These are phyloP conservation scores for Trametes meyenii DNA, from an alignment of 768 basidiomycete genomes.

Conservation along the genomic window DNA sequence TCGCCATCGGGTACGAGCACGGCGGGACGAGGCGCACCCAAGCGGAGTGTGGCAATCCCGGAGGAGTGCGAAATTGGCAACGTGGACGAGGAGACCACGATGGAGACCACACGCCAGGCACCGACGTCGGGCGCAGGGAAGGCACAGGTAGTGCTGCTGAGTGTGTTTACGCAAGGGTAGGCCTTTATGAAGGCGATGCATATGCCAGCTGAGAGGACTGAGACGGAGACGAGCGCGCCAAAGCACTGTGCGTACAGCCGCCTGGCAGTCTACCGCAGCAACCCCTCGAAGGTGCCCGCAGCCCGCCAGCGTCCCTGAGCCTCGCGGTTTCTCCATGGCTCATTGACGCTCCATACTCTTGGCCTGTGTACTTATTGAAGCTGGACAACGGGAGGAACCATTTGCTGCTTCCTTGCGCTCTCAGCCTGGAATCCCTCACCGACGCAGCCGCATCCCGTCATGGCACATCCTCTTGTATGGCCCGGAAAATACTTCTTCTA, in stretches of 20 bases:
- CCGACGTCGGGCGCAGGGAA: constrained; percentile 30
- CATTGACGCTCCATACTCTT: too few species aligned
- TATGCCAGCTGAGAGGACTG: constrained; percentile 29
- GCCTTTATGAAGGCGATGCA: constrained; percentile 28
- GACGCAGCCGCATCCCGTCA: not conserved
- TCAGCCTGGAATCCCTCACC: too few species aligned
- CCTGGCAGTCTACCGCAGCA: constrained; percentile 1
- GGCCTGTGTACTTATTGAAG: too few species aligned
- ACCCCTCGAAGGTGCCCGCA: too few species aligned
- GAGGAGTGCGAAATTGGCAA: constrained; percentile 28
- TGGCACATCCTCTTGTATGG: constrained; percentile 29
- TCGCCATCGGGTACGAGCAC: constrained; percentile 29
- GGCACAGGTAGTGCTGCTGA: constrained; percentile 24
- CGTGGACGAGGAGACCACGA: constrained; percentile 23
- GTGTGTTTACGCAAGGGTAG: constrained; percentile 30
- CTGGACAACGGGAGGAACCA: too few species aligned
- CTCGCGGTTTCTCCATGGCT: too few species aligned
- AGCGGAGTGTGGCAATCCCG: constrained; percentile 23
- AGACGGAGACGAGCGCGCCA: constrained; percentile 33
- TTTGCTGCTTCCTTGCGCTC: too few species aligned
- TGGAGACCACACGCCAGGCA: constrained; percentile 26
- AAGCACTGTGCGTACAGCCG: constrained; percentile 31
- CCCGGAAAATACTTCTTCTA: constrained; percentile 53
- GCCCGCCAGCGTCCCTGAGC: too few species aligned
- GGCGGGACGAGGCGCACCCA: constrained; percentile 24